These are phyloP conservation scores for Acidomyces sp. DNA, from an alignment of 495 filamentous ascomycete species.

Conservation along the genomic window DNA sequence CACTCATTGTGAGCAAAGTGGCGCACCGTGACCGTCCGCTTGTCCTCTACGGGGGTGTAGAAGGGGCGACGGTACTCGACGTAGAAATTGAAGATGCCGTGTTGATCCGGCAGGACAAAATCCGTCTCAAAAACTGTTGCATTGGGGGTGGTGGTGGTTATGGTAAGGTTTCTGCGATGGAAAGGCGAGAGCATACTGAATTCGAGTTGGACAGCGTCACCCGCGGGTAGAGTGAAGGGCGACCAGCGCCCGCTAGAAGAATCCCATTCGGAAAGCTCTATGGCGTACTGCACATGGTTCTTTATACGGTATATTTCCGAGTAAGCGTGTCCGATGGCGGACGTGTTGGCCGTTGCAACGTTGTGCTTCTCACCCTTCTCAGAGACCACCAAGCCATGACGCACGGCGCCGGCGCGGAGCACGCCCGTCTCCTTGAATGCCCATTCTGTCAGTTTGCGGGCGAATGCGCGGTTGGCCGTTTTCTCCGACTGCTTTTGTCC, in stretches of 20 bases:
- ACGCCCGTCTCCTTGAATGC: constrained; percentile 90
- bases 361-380: constrained; percentile 27
- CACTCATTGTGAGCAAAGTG: constrained; percentile 97
- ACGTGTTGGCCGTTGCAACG: constrained; percentile 11
- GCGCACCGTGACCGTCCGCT: constrained; percentile 81
- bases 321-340: constrained; percentile 41
- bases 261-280: constrained; percentile 84
- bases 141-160: constrained; percentile 42
- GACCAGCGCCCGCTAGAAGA: constrained; percentile 39
- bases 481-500: constrained; percentile 33
- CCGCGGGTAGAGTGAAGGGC: constrained; percentile 55
- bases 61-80: constrained; percentile 94
- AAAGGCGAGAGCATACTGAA: constrained; percentile 98
- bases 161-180: constrained; percentile 70
- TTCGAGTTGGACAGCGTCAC: constrained; percentile 77
- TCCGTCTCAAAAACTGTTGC: constrained; percentile 59
- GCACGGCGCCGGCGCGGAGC: constrained; percentile 66
- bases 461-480: constrained; percentile 75
- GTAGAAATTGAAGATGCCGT: constrained; percentile 95
- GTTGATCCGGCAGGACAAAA: constrained; percentile 84
- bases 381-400: constrained; percentile 56
- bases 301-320: constrained; percentile 90
- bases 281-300: constrained; percentile 84
- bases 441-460: constrained; percentile 71
- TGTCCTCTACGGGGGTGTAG: constrained; percentile 80